Base-by-base conservation (phyloP, 75 land plant species). In the Cupressus sempervirens region DNA sequence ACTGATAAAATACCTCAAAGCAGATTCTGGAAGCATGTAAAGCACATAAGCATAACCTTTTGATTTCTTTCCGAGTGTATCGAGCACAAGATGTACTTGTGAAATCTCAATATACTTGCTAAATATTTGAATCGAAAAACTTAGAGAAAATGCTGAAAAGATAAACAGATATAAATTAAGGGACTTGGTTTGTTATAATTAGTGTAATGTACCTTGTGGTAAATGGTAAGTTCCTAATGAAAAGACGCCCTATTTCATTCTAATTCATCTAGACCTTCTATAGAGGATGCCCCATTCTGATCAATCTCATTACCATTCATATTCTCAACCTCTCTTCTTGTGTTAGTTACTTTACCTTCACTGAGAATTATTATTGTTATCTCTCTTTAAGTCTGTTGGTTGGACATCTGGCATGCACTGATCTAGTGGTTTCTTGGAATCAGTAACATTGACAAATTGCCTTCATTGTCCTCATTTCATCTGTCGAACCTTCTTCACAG, bases 181-280 rank as follows among this genome's bases (percentile, higher is more conserved):
- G 18, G 32, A n/a, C 13, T 16, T 13, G 30, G 43, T 38, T 62
- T 8, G 3, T 83, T 18, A 53, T 40, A 41, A 6, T 81, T 18
- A 84, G 50, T 45, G 43, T 56, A 73, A 14, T 76, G 6, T 88
- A 96, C 99, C 91, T 98, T 82, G 99, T 88, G 80, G 97, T 92
- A 84, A 94, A 98, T 35, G 98, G 94, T 53, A 98, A 93, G 90
- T 98, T 98, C 30, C 98, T 92, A 48, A 98, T 89, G 86, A 98
- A 98, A 7, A 98, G 95, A 13, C 99, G 96, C 40, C 93, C 92
- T 81, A 90, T 92, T 54, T 97, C 94, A 68, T 16, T 89, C 92
- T 36, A 84, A 83, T 70, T 89, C 89, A 86, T 88, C 88, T 26
- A 89, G 83, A 85, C 81, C 73, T 38, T 50, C 34, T 54, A 36